Base-by-base conservation (phyloP, 371 early-diverging fungal species). In the Choanephora cucurbitarum region DNA sequence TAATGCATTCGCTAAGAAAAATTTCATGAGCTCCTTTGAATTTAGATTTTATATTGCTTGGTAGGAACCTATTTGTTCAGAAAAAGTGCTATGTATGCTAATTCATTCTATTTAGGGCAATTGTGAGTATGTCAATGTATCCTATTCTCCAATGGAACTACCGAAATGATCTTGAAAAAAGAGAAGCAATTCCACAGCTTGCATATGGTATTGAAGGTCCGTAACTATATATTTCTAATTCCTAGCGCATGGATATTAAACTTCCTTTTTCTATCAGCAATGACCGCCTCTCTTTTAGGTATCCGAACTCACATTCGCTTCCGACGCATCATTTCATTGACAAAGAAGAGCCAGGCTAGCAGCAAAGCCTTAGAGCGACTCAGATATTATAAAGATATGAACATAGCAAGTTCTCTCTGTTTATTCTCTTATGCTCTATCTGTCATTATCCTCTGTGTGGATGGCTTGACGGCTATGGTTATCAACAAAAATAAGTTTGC, bases 351-450 rank as follows among this genome's bases (percentile, higher is more conserved):
- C 19, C 31, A 48, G 52, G n/a, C 21, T 24, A 44, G 49, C 8
- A 42, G 44, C 17, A 61, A 57, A 22, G 22, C 48, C 21, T 45
- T 64, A 32, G 42, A 52, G 4, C 48, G 54, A 43, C 34, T 70
- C 18, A 19, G 57, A 34, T 77, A 81, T 49, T 81, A 79, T 32
- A 58, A 64, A 47, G 82, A 81, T 37, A 65, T 81, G 66, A 81
- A 79, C 45, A 51, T 64, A 8, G 40, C 75, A 15, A 51, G 74
- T 9, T 64, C 75, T 0, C 13, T 60, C 23, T 41, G 60, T 13
- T 52, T 81, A 10, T 58, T 66, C 43, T 33, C 52, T 17, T 68
- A 62, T 23, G 52, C 69, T 10, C 37, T 58, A 14, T 69, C 73
- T 2, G 59, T 79, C 32, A 70, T 77, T n/a, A 60, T 77, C 10